Percentiles rank a stretch among this genome's conserved stretches.
Conservation (phyloP, 2,329 filamentous ascomycete species). For the Paraphoma chrysanthemicola region DNA sequence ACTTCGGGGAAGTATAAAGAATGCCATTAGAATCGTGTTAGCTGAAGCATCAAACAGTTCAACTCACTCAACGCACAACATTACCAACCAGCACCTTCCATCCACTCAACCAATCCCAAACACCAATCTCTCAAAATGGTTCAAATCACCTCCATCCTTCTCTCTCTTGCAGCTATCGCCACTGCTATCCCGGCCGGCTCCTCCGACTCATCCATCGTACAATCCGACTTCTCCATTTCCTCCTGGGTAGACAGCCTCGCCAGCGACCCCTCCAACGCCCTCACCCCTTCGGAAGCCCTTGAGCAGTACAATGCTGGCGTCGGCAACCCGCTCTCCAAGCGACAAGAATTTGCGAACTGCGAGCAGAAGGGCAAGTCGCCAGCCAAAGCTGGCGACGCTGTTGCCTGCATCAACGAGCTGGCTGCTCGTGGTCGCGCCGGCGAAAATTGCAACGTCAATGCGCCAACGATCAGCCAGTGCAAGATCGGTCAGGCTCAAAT, state of each 20-base stretch:
- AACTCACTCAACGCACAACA: not conserved
- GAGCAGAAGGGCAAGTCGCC: not conserved
- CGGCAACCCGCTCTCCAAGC: not conserved
- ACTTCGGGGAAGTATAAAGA: not conserved
- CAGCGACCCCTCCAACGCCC: constrained; percentile 1
- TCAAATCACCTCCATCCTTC: not conserved
- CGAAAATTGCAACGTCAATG: not conserved
- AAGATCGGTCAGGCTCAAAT: not conserved
- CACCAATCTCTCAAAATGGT: not conserved
- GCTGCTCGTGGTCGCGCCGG: not conserved
- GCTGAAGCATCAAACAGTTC: not conserved
- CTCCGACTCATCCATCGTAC: not conserved
- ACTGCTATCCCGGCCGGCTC: not conserved
- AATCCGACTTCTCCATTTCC: constrained; percentile 8
- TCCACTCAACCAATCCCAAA: not conserved
- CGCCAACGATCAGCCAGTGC: not conserved
- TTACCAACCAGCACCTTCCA: too few species aligned
- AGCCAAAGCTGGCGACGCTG: not conserved
- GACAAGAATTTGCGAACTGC: constrained; percentile 1
- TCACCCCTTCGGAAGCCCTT: constrained; percentile 4
- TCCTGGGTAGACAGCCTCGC: constrained; percentile 9
- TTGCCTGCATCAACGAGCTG: constrained; percentile 2
- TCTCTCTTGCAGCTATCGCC: constrained; percentile 3
- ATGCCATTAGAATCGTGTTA: not conserved
- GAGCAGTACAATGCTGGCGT: not conserved